Percentiles rank a stretch among this genome's conserved stretches.
These are phyloP conservation scores for Takakia lepidozioides DNA, from an alignment of 225 moss, liverwort and hornwort genomes.

Conservation along the genomic window DNA sequence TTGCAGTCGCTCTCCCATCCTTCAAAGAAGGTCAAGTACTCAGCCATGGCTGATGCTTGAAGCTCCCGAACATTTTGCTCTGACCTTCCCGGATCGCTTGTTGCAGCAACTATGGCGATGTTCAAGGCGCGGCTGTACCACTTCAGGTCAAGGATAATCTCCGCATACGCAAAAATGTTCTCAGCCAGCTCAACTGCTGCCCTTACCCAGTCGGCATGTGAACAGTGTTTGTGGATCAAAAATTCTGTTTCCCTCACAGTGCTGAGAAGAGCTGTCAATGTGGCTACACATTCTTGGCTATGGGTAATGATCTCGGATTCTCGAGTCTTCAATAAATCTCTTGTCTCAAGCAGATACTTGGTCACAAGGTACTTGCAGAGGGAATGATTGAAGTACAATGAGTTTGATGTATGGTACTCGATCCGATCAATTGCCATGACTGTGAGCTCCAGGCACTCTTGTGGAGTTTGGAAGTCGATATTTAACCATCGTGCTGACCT, in stretches of 20 bases:
- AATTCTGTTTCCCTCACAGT: constrained; percentile 23
- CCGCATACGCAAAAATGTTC: constrained; percentile 29
- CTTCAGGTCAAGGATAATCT: constrained; percentile 27
- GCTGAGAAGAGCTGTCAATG: constrained; percentile 20
- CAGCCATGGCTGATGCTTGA: constrained; percentile 18
- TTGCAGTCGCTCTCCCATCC: constrained; percentile 23
- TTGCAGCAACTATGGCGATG: constrained; percentile 23
- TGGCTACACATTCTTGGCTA: constrained; percentile 11
- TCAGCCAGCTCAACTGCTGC: constrained; percentile 36
- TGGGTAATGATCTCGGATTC: constrained; percentile 14
- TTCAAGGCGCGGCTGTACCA: constrained; percentile 26
- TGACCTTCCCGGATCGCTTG: constrained; percentile 2
- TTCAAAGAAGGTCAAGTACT: constrained; percentile 17
- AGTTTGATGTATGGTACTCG: constrained; percentile 3
- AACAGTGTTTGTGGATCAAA: constrained; percentile 28
- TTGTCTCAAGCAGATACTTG: constrained; percentile 10
- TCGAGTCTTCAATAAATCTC: constrained; percentile 8
- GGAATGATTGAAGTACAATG: constrained; percentile 18
- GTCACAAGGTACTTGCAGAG: constrained; percentile 25
- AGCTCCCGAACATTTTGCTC: constrained; percentile 15
- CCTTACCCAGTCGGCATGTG: constrained; percentile 15
- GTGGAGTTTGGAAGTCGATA: neutral
- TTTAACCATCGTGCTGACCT: neutral
- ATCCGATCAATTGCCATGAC: neutral
- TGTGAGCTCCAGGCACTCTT: neutral